Evolutionary conservation across 2,329 filamentous ascomycete species (phyloP).

Genomic region (Sporothrix schenckii): DNA sequence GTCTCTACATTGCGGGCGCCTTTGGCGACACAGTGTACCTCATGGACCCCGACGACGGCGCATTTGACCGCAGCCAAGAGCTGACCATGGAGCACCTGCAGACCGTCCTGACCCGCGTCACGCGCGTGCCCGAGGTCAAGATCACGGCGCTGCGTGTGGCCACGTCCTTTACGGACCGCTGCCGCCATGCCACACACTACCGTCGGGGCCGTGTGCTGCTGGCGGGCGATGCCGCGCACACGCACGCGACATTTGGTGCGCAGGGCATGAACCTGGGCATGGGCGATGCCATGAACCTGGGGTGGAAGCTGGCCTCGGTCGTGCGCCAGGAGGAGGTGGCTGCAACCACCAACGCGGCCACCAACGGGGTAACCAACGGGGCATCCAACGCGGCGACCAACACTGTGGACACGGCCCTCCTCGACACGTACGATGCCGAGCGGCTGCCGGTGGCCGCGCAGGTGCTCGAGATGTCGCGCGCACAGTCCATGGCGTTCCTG

Average conservation of each 20-base stretch:
- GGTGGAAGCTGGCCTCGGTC: slow-evolving; percentile 54
- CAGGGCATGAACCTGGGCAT: slow-evolving; percentile 58
- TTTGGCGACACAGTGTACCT: slow-evolving; percentile 22
- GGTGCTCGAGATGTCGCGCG: slow-evolving; percentile 47
- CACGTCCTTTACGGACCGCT: slow-evolving; percentile 39
- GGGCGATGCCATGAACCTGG: slow-evolving; percentile 54
- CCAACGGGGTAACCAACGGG: no score
- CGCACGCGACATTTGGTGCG: slow-evolving; percentile 52
- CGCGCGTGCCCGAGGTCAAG: slow-evolving; percentile 36
- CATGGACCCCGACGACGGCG: slow-evolving; percentile 38
- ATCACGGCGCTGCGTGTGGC: slow-evolving; percentile 39
- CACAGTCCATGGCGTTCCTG: slow-evolving; percentile 43
- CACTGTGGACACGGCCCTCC: slow-evolving; percentile 38
- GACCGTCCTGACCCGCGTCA: slow-evolving; percentile 36
- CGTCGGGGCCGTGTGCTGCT: slow-evolving; percentile 51
- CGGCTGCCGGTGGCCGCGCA: slow-evolving; percentile 47
- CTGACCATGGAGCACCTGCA: slow-evolving; percentile 38
- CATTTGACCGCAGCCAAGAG: slow-evolving; percentile 33
- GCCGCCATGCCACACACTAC: slow-evolving; percentile 43
- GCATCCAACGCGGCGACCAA: neutral
- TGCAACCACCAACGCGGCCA: neutral
- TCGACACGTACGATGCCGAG: slow-evolving; percentile 54
- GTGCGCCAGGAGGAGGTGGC: slow-evolving; percentile 37
- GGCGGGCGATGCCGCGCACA: slow-evolving; percentile 56
- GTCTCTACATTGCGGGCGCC: slow-evolving; percentile 38